Evolutionary conservation across 2,329 filamentous ascomycete species (phyloP).

Genomic region (Davidsoniella virescens): DNA sequence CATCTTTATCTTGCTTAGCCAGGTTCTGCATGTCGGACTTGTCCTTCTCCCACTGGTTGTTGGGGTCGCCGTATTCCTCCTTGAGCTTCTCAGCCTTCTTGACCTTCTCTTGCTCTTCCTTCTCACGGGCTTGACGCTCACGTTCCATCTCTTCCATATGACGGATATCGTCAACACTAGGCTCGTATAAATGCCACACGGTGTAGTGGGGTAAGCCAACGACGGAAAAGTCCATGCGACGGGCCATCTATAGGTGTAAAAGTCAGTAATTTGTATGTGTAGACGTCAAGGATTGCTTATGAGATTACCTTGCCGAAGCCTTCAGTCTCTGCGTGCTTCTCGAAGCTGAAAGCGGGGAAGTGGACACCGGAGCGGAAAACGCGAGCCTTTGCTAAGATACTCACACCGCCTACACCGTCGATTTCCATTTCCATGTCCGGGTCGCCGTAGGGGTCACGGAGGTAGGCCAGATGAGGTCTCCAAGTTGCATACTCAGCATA

Average conservation of each 20-base stretch:
- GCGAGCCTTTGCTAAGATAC: conserved; percentile 87
- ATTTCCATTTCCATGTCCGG: conserved; percentile 99
- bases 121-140: conserved; percentile 63
- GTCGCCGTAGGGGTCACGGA: conserved; percentile 91
- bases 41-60: conserved; percentile 77
- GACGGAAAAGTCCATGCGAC: conserved; percentile 88
- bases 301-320: conserved; percentile 83
- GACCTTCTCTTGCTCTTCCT: conserved; percentile 49
- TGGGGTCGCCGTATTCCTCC: conserved; percentile 61
- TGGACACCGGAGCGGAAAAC: conserved; percentile 93
- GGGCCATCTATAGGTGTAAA: conserved; percentile 58
- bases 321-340: conserved; percentile 96
- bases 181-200: conserved; percentile 98
- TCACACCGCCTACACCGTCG: conserved; percentile 92
- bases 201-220: conserved; percentile 94
- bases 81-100: conserved; percentile 65
- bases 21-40: conserved; percentile 62
- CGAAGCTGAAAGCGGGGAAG: conserved; percentile 95
- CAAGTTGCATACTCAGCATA: conserved; percentile 98
- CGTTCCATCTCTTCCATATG: conserved; percentile 99
- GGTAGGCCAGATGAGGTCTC: conserved; percentile 90
- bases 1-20: conserved; percentile 13
- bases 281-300: neutral
- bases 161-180: conserved; percentile 89
- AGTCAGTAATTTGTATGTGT: conserved; percentile 12